Evolutionary conservation across 768 basidiomycete species (phyloP).

Genomic region (Mycena rebaudengoi): DNA sequence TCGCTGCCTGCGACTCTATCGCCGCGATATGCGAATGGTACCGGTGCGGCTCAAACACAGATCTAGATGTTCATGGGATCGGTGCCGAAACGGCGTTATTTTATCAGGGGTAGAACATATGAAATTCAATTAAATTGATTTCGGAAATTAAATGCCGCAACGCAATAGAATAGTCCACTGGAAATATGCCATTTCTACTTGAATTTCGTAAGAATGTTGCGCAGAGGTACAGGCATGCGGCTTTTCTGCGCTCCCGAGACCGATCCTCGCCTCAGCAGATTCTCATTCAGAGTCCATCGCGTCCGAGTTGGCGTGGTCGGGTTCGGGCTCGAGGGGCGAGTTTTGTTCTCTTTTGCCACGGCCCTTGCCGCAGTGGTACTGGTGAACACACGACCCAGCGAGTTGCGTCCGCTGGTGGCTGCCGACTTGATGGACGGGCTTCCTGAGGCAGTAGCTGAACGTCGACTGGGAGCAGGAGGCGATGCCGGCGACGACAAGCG

Average conservation of each 20-base stretch:
- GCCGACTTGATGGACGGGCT: slow-evolving; percentile 9
- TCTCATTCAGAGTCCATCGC: slow-evolving; percentile 45
- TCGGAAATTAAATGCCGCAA: too few species aligned
- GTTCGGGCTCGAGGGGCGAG: slow-evolving; percentile 23
- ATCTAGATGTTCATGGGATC: too few species aligned
- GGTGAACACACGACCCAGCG: slow-evolving; percentile 39
- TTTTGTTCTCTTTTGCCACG: slow-evolving; percentile 28
- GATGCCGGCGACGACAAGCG: slow-evolving; percentile 6
- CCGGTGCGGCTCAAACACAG: too few species aligned
- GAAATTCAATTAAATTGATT: too few species aligned
- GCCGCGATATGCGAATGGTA: too few species aligned
- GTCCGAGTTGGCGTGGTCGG: slow-evolving; percentile 24
- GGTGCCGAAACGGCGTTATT: too few species aligned
- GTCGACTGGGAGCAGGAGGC: background rate
- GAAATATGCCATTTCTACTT: slow-evolving; percentile 44
- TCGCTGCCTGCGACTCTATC: too few species aligned
- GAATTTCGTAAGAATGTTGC: slow-evolving; percentile 56
- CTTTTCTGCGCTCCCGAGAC: slow-evolving; percentile 42
- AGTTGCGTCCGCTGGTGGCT: slow-evolving; percentile 38
- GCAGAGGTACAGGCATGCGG: slow-evolving; percentile 55
- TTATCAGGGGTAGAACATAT: too few species aligned
- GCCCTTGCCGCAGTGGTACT: slow-evolving; percentile 25
- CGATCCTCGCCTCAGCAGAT: slow-evolving; percentile 39
- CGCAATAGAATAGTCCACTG: too few species aligned
- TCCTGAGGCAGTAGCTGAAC: background rate